Percentiles rank a stretch among this genome's conserved stretches.
Conservation (phyloP, 257 asterid species). For the Marsdenia floribunda region DNA sequence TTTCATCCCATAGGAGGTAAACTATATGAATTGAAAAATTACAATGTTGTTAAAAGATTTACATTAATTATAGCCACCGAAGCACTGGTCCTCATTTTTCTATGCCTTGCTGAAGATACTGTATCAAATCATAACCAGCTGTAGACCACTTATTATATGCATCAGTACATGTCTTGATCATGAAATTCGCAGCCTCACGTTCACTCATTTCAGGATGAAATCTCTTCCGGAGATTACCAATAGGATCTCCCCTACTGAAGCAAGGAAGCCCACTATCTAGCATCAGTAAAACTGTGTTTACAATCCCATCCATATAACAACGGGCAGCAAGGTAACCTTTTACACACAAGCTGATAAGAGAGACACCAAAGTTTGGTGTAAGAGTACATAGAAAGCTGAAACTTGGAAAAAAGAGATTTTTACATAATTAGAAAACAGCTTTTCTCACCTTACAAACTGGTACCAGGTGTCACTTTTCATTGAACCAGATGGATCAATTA, state of each 20-base stretch:
- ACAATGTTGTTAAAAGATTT: background rate
- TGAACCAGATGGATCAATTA: slow-evolving; percentile 93
- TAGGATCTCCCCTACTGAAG: slow-evolving; percentile 96
- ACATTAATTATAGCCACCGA: background rate
- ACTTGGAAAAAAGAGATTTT: background rate
- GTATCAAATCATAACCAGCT: slow-evolving; percentile 94
- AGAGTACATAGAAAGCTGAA: background rate
- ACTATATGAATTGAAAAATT: background rate
- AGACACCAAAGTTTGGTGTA: slow-evolving; percentile 1
- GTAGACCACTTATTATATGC: slow-evolving; percentile 99
- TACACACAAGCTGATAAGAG: slow-evolving; percentile 70
- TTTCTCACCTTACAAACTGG: slow-evolving; percentile 72
- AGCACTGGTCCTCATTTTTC: slow-evolving; percentile 51
- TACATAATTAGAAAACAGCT: background rate
- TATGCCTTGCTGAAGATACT: slow-evolving; percentile 94
- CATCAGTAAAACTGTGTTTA: slow-evolving; percentile 73
- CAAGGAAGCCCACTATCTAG: slow-evolving; percentile 96
- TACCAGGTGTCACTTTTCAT: slow-evolving; percentile 96
- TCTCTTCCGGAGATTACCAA: slow-evolving; percentile 94
- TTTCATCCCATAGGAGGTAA: background rate
- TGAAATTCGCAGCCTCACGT: slow-evolving; percentile 94
- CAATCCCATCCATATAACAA: slow-evolving; percentile 86
- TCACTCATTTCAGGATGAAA: slow-evolving; percentile 97
- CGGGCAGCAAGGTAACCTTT: slow-evolving; percentile 99
- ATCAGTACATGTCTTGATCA: slow-evolving; percentile 83